Conservation (phyloP, 495 filamentous ascomycete genomes). For the Penicillium dipodomyicola region DNA sequence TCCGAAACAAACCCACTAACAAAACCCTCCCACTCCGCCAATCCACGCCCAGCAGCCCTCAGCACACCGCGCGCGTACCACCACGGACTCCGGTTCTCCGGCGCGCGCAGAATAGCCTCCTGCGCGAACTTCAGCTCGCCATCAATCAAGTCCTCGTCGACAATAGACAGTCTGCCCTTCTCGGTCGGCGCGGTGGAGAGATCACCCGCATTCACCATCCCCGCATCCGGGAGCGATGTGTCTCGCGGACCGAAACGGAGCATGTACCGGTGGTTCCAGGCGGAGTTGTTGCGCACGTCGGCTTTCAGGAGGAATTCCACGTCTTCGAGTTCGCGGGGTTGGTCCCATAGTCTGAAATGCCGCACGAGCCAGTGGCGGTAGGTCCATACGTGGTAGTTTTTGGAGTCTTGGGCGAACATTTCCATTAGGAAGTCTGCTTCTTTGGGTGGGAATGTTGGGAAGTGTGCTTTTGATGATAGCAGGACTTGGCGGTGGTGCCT, state of each 20-base stretch:
- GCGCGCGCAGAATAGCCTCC: conserved; percentile 68
- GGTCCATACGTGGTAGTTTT: conserved; percentile 99
- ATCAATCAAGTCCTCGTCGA: conserved; percentile 63
- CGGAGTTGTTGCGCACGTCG: conserved; percentile 92
- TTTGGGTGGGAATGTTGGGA: conserved; percentile 53
- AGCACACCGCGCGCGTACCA: conserved; percentile 81
- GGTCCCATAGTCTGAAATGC: conserved; percentile 72
- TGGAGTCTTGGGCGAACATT: conserved; percentile 84
- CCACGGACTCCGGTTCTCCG: conserved; percentile 94
- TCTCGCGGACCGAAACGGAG: conserved; percentile 68
- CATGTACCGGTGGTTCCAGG: conserved; percentile 96
- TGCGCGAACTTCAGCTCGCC: conserved; percentile 72
- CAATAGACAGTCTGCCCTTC: conserved; percentile 40
- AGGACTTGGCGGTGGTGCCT: conserved; percentile 90
- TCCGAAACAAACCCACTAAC: conserved; percentile 59
- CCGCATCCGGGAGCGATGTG: conserved; percentile 32
- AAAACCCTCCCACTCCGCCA: conserved; percentile 63
- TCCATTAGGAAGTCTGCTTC: conserved; percentile 73
- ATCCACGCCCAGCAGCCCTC: conserved; percentile 56
- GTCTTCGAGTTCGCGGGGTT: conserved; percentile 62
- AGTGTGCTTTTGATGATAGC: conserved; percentile 55
- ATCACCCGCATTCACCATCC: conserved; percentile 44
- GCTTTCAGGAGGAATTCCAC: conserved; percentile 65
- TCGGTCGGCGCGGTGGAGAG: conserved; percentile 40
- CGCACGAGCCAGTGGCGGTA: conserved; percentile 91